Evolutionary conservation across 345 rosid species (phyloP).

Genomic region (Sisymbrium irio): DNA sequence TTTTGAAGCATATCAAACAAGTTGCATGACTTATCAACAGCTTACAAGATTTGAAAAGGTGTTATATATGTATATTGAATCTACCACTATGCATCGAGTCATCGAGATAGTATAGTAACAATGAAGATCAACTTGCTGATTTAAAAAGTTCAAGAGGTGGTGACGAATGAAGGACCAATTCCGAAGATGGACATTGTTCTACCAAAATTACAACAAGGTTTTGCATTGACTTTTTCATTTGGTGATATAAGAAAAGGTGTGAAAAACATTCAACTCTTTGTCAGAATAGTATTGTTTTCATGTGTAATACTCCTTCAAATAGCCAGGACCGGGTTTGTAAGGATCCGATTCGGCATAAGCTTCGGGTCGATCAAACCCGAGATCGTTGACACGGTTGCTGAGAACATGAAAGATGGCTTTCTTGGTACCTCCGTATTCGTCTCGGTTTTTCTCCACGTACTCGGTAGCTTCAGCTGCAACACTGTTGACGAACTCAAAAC

Average conservation of each 20-base stretch:
- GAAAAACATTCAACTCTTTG: neutral
- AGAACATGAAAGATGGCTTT: slow-evolving; percentile 86
- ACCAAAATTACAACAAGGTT: neutral
- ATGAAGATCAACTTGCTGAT: neutral
- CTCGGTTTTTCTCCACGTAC: slow-evolving; percentile 66
- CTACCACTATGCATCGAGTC: too few species aligned
- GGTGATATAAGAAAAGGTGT: neutral
- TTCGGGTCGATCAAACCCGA: slow-evolving; percentile 69
- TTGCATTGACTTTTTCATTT: neutral
- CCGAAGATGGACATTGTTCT: neutral
- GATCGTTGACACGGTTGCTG: slow-evolving; percentile 78
- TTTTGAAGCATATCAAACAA: neutral
- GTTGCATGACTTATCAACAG: neutral
- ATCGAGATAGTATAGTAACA: neutral
- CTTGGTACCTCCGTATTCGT: slow-evolving; percentile 72
- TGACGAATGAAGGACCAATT: neutral
- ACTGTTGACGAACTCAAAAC: slow-evolving; percentile 71
- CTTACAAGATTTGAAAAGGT: neutral
- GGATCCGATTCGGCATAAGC: slow-evolving; percentile 72
- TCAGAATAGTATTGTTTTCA: slow-evolving; percentile 10
- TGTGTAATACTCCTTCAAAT: slow-evolving; percentile 54
- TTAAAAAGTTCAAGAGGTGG: neutral
- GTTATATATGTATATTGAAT: neutral
- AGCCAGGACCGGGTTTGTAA: slow-evolving; percentile 75
- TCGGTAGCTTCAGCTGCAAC: slow-evolving; percentile 86